Evolutionary conservation across 2,329 filamentous ascomycete genomes (phyloP).

Genomic region (Cordyceps pruinosa): DNA sequence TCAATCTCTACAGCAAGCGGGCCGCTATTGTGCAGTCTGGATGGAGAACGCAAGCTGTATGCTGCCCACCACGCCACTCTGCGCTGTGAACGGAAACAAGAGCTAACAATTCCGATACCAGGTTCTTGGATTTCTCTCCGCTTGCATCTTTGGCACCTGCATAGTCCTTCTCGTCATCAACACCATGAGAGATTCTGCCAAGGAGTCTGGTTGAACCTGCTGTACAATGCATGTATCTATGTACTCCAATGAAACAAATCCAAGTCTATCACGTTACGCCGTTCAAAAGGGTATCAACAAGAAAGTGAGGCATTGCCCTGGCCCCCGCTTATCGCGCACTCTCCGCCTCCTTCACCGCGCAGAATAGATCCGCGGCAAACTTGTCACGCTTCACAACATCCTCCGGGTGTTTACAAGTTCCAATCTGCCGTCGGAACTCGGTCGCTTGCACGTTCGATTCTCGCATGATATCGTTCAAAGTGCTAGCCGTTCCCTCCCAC

Average conservation of each 20-base stretch:
- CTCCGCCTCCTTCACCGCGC: constrained; percentile 33
- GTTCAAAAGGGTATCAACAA: background rate
- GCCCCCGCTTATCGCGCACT: constrained; percentile 3
- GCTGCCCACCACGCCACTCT: constrained; percentile 17
- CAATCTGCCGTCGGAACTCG: constrained; percentile 56
- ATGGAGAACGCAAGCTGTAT: constrained; percentile 81
- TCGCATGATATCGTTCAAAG: constrained; percentile 32
- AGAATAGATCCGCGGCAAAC: constrained; percentile 59
- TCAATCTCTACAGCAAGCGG: constrained; percentile 73
- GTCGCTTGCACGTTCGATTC: constrained; percentile 46
- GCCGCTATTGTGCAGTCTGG: constrained; percentile 85
- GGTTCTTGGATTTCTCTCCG: constrained; percentile 56
- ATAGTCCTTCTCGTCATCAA: constrained; percentile 51
- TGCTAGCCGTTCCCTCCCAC: constrained; percentile 52
- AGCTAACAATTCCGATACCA: constrained; percentile 21
- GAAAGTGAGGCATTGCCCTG: background rate
- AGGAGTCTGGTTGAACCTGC: background rate
- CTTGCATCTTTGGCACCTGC: constrained; percentile 59
- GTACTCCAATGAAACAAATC: background rate
- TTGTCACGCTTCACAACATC: constrained; percentile 22
- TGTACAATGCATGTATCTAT: background rate
- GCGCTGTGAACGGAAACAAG: background rate
- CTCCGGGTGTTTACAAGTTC: constrained; percentile 50
- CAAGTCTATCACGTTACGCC: background rate
- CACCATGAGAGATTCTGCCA: background rate